Percentiles rank a stretch among this genome's conserved stretches.
phyloP scores from a whole-genome alignment of 805 yeast species.

The Naumovozyma castellii region DNA sequence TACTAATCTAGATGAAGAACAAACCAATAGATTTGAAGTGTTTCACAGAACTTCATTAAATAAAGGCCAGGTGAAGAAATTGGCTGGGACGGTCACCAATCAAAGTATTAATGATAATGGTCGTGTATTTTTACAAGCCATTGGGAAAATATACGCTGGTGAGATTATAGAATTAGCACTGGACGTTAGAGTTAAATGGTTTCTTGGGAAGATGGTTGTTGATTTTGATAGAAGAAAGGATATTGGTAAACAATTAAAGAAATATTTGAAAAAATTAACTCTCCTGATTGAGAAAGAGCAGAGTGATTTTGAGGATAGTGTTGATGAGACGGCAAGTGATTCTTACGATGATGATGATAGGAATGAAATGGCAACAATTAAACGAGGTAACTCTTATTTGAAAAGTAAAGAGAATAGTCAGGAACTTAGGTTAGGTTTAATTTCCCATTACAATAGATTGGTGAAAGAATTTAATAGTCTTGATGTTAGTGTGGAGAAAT shows the following conservation, averaged over 20 bases:
- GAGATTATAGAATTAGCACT: conserved; percentile 78
- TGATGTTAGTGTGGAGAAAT: conserved; percentile 28
- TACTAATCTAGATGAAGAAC: conserved; percentile 67
- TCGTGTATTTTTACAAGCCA: conserved; percentile 74
- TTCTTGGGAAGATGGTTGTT: conserved; percentile 33
- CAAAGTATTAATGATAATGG: conserved; percentile 74
- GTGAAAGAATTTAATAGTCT: conserved; percentile 23
- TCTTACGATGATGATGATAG: conserved; percentile 18
- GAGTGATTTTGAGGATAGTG: conserved; percentile 4
- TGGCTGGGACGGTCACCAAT: conserved; percentile 69
- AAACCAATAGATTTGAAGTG: conserved; percentile 78
- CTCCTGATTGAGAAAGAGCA: conserved; percentile 31
- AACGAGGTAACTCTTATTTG: conserved; percentile 21
- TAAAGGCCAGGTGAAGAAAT: conserved; percentile 66
- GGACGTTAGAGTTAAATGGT: conserved; percentile 52
- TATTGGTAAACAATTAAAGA: conserved; percentile 26
- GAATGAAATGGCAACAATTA: conserved; percentile 23
- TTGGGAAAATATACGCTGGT: conserved; percentile 82
- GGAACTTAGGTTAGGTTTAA: conserved; percentile 18
- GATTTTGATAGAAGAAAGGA: conserved; percentile 37
- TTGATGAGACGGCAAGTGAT: not conserved
- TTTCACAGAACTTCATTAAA: conserved; percentile 70
- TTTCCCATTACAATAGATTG: conserved; percentile 26
- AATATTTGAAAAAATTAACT: conserved; percentile 31
- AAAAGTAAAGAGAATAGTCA: conserved; percentile 20